Evolutionary conservation across 106 monocot genomes (phyloP), one percentile per base, ranked within the genome.

Genomic region (Allium sativum): DNA sequence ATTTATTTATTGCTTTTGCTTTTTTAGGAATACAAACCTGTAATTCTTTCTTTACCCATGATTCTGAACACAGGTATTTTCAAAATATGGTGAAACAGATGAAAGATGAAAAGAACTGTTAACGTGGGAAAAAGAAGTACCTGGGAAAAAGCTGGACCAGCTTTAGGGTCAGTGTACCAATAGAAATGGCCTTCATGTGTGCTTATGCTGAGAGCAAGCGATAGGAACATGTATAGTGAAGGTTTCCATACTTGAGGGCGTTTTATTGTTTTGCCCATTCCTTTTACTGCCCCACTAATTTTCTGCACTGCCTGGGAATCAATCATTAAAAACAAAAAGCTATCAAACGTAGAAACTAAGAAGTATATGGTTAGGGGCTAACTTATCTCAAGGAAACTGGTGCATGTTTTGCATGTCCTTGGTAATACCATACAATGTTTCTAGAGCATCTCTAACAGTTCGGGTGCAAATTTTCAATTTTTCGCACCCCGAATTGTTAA

Each of bases 151-250:
- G 60, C n/a, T 22, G 86, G 86, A 12, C 91, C 91, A 2, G 72
- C 55, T 51, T 62, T 71, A 15, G 72, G 21, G 52, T 91, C 83
- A 9, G 86, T 80, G 62, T 86, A 86, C 91, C 91, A 91, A 56
- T 86, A 86, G 68, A 91, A 91, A 80, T 78, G 70, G 40, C 91
- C 86, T 73, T 81, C 83, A 21, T 81, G 81, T 45, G 77, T 86
- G 70, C 76, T 74, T 52, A 86, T 46, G 58, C 78, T 86, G 52
- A 91, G 48, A 53, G 82, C 77, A 57, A 86, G 61, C 18, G 86
- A 86, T 12, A 64, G 31, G 58, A 14, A 61, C 61, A 61, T 61
- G 12, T 17, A 61, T 16, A 61, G 16, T 3, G 44, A 45, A 3
- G 44, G 44, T 18, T 45, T 61, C 61, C 61, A 61, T 9, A 61